Base-by-base conservation (phyloP, 2,329 filamentous ascomycete species). In the Phyllosticta citribraziliensis region DNA sequence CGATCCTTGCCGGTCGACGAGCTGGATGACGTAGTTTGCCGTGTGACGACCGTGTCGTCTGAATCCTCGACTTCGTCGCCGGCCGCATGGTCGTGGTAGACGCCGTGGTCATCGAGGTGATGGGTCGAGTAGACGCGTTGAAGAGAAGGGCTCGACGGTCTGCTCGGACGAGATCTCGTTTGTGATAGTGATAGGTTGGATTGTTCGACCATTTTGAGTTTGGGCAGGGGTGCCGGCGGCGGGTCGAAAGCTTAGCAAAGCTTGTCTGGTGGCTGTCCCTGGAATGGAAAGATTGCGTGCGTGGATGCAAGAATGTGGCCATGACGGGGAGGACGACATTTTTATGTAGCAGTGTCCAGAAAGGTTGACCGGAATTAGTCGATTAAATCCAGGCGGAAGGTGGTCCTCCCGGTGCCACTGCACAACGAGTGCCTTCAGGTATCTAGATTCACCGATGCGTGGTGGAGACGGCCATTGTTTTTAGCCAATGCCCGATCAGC, bases 41-140 rank as follows among this genome's bases (percentile, higher is more conserved):
- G 24, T 27, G 53, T 24, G 27, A 27, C 25, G 6, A n/a, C 51
- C 12, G 30, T n/a, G 19, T 54, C 5, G 8, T 33, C 22, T 6
- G 30, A 9, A 14, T 52, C 35, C 22, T 56, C 58, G 19, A 12
- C n/a, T n/a, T 24, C 47, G 10, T 52, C 33, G 1, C 66, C 67
- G 52, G 71, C 68, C 6, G 67, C 69, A 47, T 69, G 67, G 55
- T 72, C 68, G 57, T 70, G 68, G 47, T 73, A 72, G 1, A 72
- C 69, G 8, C 68, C 72, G 47, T 70, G 67, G 63, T 74, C 70
- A 62, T 73, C 70, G 12, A 70, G 67, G 24, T 71, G 69, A 55
- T 71, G 67, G 11, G 60, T 66, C 2, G 72, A 72, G 14, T 70
- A 65, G 2, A 70, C 54, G 3, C 69, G 68, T 20, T 71, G 65